Base-by-base conservation (phyloP, 495 filamentous ascomycete genomes). In the Aspergillus cavernicola region DNA sequence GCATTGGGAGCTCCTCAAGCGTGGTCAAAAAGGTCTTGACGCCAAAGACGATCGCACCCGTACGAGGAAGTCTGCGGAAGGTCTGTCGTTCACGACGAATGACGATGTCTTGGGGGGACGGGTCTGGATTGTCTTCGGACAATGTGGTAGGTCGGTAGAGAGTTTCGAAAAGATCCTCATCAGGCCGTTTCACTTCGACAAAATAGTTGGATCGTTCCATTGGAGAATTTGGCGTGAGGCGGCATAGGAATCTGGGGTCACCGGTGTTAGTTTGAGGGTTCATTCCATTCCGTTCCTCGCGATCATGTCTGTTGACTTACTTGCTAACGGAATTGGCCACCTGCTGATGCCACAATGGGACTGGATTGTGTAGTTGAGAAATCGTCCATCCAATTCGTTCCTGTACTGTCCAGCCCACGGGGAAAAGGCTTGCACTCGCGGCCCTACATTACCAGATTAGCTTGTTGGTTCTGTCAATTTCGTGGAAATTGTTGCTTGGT, bases 201-300 rank as follows among this genome's bases (percentile, higher is more conserved):
- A 81, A 81, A 56, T 79, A 77, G 57, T 78, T 79, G 39, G 67
- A 75, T 32, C 78, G 70, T 57, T 81, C 78, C 78, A 81, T 80
- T 18, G 74, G 63, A 3, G 71, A 72, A 1, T 47, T 60, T 1
- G 74, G 68, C 2, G 70, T 75, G 4, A 81, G 65, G 16, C 75
- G 73, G 32, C 63, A 62, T 16, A 81, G 73, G 51, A 79, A 80
- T 46, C 78, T 81, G 35, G 38, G 28, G 23, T 32, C 12, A 5
- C n/a, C n/a, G 20, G 8, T 31, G 28, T 57, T 16, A 48, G 41
- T 44, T 28, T 28, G 13, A 39, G n/a, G n/a, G n/a, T n/a, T n/a
- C n/a, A n/a, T 15, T 37, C 56, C 15, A n/a, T 41, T 11, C 24
- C 6, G 4, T 16, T 42, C 28, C 19, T 50, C 6, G 24, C 40